Percentiles rank a stretch among this genome's conserved stretches.
Evolutionary conservation across 176 grass and related monocot species (phyloP).

Genomic region (Tillandsia fasciculata): DNA sequence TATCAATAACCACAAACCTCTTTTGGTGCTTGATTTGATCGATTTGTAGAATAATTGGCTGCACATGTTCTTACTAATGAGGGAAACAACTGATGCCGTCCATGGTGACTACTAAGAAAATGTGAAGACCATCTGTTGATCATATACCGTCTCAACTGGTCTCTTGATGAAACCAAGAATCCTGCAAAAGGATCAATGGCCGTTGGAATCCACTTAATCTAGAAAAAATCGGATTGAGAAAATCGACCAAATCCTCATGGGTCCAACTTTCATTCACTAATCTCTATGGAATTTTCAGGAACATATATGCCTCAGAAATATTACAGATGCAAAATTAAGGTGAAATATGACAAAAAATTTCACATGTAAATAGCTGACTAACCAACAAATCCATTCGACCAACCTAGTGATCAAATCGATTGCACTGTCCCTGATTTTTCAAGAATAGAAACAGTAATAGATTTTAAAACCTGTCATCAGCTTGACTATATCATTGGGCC

Average conservation of each 20-base stretch:
- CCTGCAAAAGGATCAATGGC: constrained; percentile 9
- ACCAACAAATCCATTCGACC: not conserved
- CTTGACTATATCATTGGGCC: too few species aligned
- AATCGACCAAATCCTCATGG: not conserved
- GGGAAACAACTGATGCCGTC: constrained; percentile 22
- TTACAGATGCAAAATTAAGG: not conserved
- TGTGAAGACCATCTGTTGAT: constrained; percentile 30
- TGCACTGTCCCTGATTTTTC: not conserved
- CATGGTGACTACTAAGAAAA: constrained; percentile 21
- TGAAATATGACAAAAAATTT: not conserved
- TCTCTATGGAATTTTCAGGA: not conserved
- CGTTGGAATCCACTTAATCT: constrained; percentile 1
- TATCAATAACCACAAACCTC: constrained; percentile 41
- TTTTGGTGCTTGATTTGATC: constrained; percentile 54
- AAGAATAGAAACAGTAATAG: not conserved
- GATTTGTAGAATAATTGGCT: constrained; percentile 71
- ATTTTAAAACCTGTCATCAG: not conserved
- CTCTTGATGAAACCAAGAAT: constrained; percentile 24
- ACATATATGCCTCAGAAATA: not conserved
- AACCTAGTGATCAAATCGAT: not conserved
- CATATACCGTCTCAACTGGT: constrained; percentile 35
- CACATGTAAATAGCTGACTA: not conserved
- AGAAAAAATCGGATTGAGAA: not conserved
- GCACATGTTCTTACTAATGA: constrained; percentile 43
- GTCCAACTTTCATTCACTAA: not conserved